These are phyloP conservation scores for Stephania japonica DNA, from an alignment of 164 flowering plant genomes.

Conservation along the genomic window DNA sequence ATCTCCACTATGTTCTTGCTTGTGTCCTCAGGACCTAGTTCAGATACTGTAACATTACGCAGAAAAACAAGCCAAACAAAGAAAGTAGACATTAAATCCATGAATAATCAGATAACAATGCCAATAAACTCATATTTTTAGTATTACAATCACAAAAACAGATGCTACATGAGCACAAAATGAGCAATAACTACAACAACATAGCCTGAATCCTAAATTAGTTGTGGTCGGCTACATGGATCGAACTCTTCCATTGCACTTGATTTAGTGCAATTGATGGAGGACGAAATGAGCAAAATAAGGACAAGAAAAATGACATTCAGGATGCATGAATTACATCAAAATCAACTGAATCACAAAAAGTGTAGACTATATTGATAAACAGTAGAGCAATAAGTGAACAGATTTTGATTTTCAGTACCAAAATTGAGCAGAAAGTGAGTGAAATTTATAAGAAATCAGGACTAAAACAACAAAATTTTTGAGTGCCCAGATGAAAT, in stretches of 20 bases:
- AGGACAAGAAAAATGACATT: not conserved
- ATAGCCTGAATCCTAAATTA: no score
- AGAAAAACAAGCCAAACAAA: no score
- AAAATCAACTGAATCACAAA: not conserved
- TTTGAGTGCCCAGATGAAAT: not conserved
- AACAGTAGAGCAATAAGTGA: not conserved
- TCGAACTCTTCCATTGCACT: no score
- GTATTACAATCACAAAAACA: not conserved
- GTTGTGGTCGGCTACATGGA: not conserved
- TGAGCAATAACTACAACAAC: no score
- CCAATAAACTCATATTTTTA: not conserved
- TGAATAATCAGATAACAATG: no score
- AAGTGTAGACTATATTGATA: not conserved
- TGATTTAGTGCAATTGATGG: no score
- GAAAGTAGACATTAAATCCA: not conserved
- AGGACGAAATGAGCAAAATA: not conserved
- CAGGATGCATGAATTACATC: not conserved
- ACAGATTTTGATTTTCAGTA: not conserved
- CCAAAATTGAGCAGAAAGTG: no score
- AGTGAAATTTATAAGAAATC: not conserved
- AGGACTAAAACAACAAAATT: not conserved
- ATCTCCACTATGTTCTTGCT: conserved; percentile 95
- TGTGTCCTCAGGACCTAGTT: conserved; percentile 72
- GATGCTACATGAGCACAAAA: not conserved
- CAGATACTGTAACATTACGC: conserved; percentile 64